Conservation (phyloP, 192 early-diverging fungal genomes). For the Coemansia sp. region DNA sequence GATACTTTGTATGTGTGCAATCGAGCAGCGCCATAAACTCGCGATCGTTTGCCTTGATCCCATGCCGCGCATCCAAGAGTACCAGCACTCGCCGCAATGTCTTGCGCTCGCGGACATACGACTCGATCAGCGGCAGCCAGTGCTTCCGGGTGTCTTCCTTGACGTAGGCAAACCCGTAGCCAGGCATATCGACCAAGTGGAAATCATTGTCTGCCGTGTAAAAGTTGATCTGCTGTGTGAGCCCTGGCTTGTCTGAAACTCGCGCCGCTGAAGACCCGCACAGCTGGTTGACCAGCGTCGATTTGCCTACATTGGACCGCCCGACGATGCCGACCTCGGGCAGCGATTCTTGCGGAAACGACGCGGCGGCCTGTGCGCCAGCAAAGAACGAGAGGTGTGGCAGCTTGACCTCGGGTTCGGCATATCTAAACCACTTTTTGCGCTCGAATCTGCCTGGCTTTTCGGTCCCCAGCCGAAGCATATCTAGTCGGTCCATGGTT, state of each 20-base stretch:
- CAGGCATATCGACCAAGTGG: constrained; percentile 76
- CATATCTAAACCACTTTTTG: constrained; percentile 47
- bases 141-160: constrained; percentile 56
- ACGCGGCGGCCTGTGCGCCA: constrained; percentile 35
- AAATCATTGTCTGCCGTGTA: constrained; percentile 63
- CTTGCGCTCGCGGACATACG: constrained; percentile 58
- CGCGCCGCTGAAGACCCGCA: constrained; percentile 62
- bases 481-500: constrained; percentile 43
- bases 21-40: constrained; percentile 50
- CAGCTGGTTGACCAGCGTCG: constrained; percentile 68
- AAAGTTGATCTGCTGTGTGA: constrained; percentile 82
- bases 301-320: constrained; percentile 80
- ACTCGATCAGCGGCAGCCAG: constrained; percentile 70
- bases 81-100: constrained; percentile 64
- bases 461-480: constrained; percentile 37
- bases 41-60: constrained; percentile 53
- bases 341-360: constrained; percentile 43
- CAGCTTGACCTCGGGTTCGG: constrained; percentile 40
- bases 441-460: constrained; percentile 46
- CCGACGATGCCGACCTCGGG: constrained; percentile 58
- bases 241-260: constrained; percentile 68
- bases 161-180: constrained; percentile 78
- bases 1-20: constrained; percentile 40
- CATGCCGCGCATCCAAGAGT: constrained; percentile 77
- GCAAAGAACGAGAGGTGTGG: constrained; percentile 52